Evolutionary conservation across 2,329 filamentous ascomycete species (phyloP), one percentile per base, ranked within the genome.

Genomic region (Phaeomoniella chlamydospora): DNA sequence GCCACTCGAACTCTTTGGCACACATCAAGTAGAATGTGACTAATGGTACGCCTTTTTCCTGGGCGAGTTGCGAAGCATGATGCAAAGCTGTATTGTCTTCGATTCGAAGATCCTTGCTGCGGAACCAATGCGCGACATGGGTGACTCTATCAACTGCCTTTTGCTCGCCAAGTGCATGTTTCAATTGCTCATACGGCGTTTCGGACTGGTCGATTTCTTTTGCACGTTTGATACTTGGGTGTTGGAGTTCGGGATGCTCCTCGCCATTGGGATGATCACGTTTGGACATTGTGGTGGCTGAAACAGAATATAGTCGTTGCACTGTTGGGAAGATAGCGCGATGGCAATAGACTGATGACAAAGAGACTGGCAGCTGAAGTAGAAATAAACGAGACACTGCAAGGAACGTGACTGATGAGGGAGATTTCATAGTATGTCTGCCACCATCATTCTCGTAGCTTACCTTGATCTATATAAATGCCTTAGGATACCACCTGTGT

Each of bases 71-170:
- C 1, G 61, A 60, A 3, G 65, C 65, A 29, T 63, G 55, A 30
- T 65, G 50, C 6, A 68, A 48, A 4, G 52, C 61, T n/a, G 52
- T 60, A 39, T 69, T 69, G 41, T 68, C 66, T 33, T 68, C 59
- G 32, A 63, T 59, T 15, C 66, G 56, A 5, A 68, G 46, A 37
- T 68, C 66, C 41, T 67, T 67, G 38, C 58, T 60, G n/a, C 64
- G 58, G 42, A 68, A 68, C 66, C 65, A 68, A 40, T 68, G 64
- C 4, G 61, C 49, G 1, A 68, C 58, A 39, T 56, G 62, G n/a
- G 49, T 51, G 4, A 57, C 53, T 4, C 58, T 48, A 14, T 54
- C 50, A 9, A 55, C 49, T 22, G 53, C 53, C 13, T 57, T 47
- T 39, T 62, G 63, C 4, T 53, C 47, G 15, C 56, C 50, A 3